Evolutionary conservation across 2,329 filamentous ascomycete genomes (phyloP).

Genomic region (Pseudogymnoascus sp.): DNA sequence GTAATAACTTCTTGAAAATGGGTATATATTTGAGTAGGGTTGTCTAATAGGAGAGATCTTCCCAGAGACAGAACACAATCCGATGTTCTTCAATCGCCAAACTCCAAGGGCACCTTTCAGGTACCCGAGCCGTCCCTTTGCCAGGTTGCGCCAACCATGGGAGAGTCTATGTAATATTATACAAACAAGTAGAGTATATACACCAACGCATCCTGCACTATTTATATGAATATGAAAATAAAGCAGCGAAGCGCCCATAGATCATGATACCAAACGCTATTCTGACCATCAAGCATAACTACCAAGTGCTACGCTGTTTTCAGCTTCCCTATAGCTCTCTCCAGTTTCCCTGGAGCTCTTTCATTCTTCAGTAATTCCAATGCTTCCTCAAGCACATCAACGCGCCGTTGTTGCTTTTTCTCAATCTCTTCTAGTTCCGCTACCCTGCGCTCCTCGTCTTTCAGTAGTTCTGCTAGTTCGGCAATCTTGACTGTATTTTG

Average conservation of each 20-base stretch:
- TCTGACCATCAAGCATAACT: not conserved
- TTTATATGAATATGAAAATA: not conserved
- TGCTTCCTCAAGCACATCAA: constrained; percentile 28
- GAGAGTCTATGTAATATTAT: constrained; percentile 6
- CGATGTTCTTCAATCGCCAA: not conserved
- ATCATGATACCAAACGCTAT: not conserved
- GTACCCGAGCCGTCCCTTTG: not conserved
- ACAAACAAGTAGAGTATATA: constrained; percentile 3
- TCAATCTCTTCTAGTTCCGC: constrained; percentile 46
- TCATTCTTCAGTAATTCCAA: constrained; percentile 24
- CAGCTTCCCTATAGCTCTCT: constrained; percentile 20
- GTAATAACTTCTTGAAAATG: not conserved
- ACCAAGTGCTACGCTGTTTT: not conserved
- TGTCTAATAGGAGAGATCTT: not conserved
- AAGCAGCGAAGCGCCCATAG: not conserved
- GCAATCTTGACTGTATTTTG: constrained; percentile 46
- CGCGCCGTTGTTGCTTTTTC: constrained; percentile 21
- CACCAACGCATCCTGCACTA: not conserved
- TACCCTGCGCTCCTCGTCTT: constrained; percentile 43
- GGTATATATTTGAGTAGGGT: constrained; percentile 5
- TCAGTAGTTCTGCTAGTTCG: constrained; percentile 45
- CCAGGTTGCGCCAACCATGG: not conserved
- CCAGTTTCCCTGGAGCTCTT: constrained; percentile 1
- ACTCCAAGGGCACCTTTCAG: not conserved
- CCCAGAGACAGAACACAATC: not conserved